phyloP scores from a whole-genome alignment of 2,329 filamentous ascomycete species.

The Fusarium sp. region DNA sequence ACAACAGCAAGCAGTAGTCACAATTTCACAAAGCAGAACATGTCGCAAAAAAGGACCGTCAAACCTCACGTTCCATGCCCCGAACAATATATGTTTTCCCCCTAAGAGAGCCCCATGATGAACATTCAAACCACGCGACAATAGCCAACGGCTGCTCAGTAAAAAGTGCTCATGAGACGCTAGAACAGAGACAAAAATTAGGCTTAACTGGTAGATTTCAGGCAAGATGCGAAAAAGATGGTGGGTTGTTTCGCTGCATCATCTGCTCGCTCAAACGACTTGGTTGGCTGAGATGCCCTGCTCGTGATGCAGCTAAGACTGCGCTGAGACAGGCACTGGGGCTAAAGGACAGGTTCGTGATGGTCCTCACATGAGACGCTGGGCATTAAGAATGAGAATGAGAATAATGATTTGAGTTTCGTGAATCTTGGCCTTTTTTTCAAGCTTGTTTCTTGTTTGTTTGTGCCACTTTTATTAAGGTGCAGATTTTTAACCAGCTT shows the following conservation, averaged over 20 bases:
- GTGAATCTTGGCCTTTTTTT: neutral
- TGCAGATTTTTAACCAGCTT: neutral
- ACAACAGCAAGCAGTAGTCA: slow-evolving; percentile 22
- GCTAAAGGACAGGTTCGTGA: slow-evolving; percentile 34
- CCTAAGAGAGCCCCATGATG: slow-evolving; percentile 3
- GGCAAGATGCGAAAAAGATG: neutral
- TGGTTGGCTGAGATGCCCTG: slow-evolving; percentile 29
- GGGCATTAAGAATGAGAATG: neutral
- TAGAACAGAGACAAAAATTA: slow-evolving; percentile 1
- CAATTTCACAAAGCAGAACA: slow-evolving; percentile 5
- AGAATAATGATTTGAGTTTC: slow-evolving; percentile 1
- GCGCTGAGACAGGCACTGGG: slow-evolving; percentile 19
- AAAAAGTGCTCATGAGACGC: slow-evolving; percentile 27
- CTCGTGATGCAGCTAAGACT: slow-evolving; percentile 36
- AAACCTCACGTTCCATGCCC: neutral
- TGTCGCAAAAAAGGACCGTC: neutral
- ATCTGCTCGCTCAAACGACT: slow-evolving; percentile 14
- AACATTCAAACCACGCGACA: slow-evolving; percentile 20
- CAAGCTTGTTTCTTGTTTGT: neutral
- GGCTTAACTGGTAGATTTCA: slow-evolving; percentile 11
- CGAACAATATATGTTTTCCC: slow-evolving; percentile 24
- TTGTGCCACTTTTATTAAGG: neutral
- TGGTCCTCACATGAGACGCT: slow-evolving; percentile 37
- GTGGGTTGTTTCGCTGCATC: slow-evolving; percentile 38
- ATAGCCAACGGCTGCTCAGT: slow-evolving; percentile 17